These are phyloP conservation scores for Pleurotus salmoneostramineus DNA, from an alignment of 768 basidiomycete genomes.

Conservation along the genomic window DNA sequence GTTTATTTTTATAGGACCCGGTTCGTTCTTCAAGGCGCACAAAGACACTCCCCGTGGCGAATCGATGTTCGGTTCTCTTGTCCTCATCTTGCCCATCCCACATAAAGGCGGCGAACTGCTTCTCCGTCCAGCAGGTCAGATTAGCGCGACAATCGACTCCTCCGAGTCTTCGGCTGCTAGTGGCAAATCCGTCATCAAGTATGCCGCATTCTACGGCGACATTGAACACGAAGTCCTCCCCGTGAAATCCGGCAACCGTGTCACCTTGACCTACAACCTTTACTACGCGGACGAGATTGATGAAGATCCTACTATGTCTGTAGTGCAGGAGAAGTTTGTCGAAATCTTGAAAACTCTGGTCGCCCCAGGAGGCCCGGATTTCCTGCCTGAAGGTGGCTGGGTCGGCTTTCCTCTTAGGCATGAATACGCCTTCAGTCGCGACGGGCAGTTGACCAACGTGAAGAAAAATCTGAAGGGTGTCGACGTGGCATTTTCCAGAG, in stretches of 20 bases:
- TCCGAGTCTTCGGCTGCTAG: slow-evolving; percentile 15
- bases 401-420: slow-evolving; percentile 36
- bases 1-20: slow-evolving; percentile 1
- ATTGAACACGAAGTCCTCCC: slow-evolving; percentile 40
- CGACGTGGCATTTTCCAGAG: slow-evolving; percentile 19
- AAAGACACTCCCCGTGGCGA: slow-evolving; percentile 38
- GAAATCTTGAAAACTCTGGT: neutral
- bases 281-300: slow-evolving; percentile 5
- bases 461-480: slow-evolving; percentile 20
- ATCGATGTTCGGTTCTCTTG: slow-evolving; percentile 45
- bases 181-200: slow-evolving; percentile 18
- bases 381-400: slow-evolving; percentile 34
- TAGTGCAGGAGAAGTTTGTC: neutral
- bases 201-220: slow-evolving; percentile 38
- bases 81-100: slow-evolving; percentile 36
- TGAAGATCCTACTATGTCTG: neutral
- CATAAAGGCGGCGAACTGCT: slow-evolving; percentile 40
- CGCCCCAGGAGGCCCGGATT: slow-evolving; percentile 20
- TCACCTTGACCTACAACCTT: slow-evolving; percentile 40
- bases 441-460: slow-evolving; percentile 3
- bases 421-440: slow-evolving; percentile 26
- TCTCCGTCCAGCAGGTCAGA: slow-evolving; percentile 24
- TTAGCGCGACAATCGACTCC: slow-evolving; percentile 30
- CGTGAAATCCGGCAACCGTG: slow-evolving; percentile 34
- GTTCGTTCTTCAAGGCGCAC: slow-evolving; percentile 43